Evolutionary conservation across 306 rosid species (phyloP).

Genomic region (Medicago ruthenica): DNA sequence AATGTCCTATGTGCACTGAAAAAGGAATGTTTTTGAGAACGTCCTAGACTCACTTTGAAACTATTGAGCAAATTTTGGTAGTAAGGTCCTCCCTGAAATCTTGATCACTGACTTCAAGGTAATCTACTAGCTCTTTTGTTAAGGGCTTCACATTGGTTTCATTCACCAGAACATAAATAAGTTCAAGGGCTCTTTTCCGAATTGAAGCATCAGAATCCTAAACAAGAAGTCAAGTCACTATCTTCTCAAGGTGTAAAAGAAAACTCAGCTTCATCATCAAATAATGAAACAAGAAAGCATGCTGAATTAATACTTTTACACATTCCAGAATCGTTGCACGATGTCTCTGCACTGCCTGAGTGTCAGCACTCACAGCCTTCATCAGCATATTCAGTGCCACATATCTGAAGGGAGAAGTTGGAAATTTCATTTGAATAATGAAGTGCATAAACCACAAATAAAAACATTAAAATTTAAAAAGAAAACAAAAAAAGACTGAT

Average conservation of each 20-base stretch:
- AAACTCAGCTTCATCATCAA: constrained; percentile 26
- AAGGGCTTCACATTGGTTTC: constrained; percentile 88
- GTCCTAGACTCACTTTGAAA: constrained; percentile 75
- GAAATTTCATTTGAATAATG: constrained; percentile 32
- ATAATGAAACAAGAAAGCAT: constrained; percentile 31
- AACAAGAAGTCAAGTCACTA: constrained; percentile 47
- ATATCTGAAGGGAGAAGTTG: constrained; percentile 59
- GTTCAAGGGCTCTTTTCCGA: constrained; percentile 97
- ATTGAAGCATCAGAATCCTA: constrained; percentile 97
- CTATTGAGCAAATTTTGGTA: constrained; percentile 87
- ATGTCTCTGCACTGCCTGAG: constrained; percentile 98
- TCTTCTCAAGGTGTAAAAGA: constrained; percentile 42
- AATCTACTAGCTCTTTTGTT: constrained; percentile 86
- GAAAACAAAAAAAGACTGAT: neutral
- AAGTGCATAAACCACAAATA: constrained; percentile 3
- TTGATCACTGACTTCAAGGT: constrained; percentile 81
- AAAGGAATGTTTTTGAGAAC: constrained; percentile 38
- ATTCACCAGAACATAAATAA: constrained; percentile 83
- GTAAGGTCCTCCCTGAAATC: constrained; percentile 95
- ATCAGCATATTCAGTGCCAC: constrained; percentile 97
- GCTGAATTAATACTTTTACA: constrained; percentile 70
- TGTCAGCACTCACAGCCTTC: constrained; percentile 87
- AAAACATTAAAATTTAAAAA: constrained; percentile 14
- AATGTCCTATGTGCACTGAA: neutral
- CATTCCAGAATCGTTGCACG: constrained; percentile 96